These are phyloP conservation scores for Pichia norvegensis DNA, from an alignment of 1,139 yeast species.

Conservation along the genomic window DNA sequence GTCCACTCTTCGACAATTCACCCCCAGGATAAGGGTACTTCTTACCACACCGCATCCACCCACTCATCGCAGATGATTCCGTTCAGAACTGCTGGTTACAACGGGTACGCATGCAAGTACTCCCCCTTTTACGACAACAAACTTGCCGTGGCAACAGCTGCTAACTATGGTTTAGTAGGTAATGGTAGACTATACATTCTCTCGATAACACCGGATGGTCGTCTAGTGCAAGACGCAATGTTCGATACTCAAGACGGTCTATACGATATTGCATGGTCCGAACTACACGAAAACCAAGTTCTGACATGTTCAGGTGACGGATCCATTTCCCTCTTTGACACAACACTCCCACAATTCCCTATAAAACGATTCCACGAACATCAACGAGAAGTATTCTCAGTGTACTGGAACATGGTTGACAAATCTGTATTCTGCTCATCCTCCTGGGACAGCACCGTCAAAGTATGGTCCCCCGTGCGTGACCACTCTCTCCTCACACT, in stretches of 20 bases:
- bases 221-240: slow-evolving; percentile 43
- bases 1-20: too few species aligned
- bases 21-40: too few species aligned
- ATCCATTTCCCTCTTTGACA: slow-evolving; percentile 71
- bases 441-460: slow-evolving; percentile 90
- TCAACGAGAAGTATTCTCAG: slow-evolving; percentile 74
- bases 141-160: slow-evolving; percentile 82
- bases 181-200: slow-evolving; percentile 75
- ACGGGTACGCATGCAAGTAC: slow-evolving; percentile 82
- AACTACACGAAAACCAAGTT: slow-evolving; percentile 78
- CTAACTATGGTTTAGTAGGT: slow-evolving; percentile 91
- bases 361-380: slow-evolving; percentile 75
- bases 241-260: slow-evolving; percentile 94
- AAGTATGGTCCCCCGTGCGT: slow-evolving; percentile 62
- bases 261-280: slow-evolving; percentile 87
- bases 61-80: slow-evolving; percentile 48
- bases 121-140: slow-evolving; percentile 89
- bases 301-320: slow-evolving; percentile 89
- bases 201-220: slow-evolving; percentile 61
- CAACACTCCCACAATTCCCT: slow-evolving; percentile 60
- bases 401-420: slow-evolving; percentile 80
- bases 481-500: slow-evolving; percentile 55
- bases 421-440: slow-evolving; percentile 65
- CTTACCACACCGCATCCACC: too few species aligned
- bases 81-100: slow-evolving; percentile 70